A percentile compares a stretch with the other conserved stretches of the same genome.
These are phyloP conservation scores for Suillus fuscotomentosus DNA, from an alignment of 768 basidiomycete genomes.

Conservation along the genomic window DNA sequence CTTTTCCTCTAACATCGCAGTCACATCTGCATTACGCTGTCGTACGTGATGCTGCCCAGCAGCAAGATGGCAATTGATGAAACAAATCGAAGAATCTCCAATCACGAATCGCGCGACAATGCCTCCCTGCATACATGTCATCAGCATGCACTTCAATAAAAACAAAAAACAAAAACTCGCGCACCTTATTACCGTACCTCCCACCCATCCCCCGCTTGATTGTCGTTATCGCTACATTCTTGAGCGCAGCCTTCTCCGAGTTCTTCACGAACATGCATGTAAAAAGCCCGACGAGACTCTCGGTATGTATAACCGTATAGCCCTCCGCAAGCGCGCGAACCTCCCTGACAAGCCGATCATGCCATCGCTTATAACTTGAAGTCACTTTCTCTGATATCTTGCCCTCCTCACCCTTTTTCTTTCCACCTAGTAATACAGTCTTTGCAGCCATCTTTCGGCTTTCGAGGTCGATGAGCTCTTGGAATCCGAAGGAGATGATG, in stretches of 20 bases:
- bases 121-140: constrained; percentile 59
- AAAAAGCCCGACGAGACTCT: constrained; percentile 90
- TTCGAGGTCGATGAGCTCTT: constrained; percentile 96
- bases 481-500: constrained; percentile 91
- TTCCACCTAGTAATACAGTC: constrained; percentile 75
- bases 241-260: constrained; percentile 55
- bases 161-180: constrained; percentile 13
- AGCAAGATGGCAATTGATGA: constrained; percentile 97
- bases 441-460: constrained; percentile 90
- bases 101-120: constrained; percentile 88
- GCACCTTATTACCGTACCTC: constrained; percentile 92
- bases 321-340: constrained; percentile 77
- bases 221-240: constrained; percentile 72
- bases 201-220: constrained; percentile 94
- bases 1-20: constrained; percentile 83
- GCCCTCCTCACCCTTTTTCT: constrained; percentile 58
- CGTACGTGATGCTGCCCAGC: constrained; percentile 85
- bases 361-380: constrained; percentile 84
- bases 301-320: constrained; percentile 80
- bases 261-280: constrained; percentile 72
- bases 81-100: constrained; percentile 90
- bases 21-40: constrained; percentile 83
- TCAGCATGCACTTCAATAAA: not conserved
- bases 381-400: constrained; percentile 77
- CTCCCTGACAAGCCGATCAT: constrained; percentile 71